These are phyloP conservation scores for Pythium rishiriense DNA, from an alignment of 352 stramenopile genomes.

Conservation along the genomic window DNA sequence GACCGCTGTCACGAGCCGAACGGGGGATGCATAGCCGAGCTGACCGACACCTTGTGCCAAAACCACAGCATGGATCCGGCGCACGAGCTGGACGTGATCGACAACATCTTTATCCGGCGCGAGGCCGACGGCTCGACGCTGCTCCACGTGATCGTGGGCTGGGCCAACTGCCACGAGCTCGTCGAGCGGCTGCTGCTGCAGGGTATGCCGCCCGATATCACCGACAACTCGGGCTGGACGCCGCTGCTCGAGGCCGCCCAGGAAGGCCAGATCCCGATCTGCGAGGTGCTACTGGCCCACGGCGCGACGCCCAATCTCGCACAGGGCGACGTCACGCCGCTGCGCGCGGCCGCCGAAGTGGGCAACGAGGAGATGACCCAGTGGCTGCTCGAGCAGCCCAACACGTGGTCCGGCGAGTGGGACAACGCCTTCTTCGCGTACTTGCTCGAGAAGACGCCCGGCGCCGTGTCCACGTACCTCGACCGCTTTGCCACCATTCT, in stretches of 20 bases:
- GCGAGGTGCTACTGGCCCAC: slow-evolving; percentile 42
- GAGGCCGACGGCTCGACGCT: slow-evolving; percentile 54
- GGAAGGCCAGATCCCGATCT: slow-evolving; percentile 54
- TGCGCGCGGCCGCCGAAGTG: slow-evolving; percentile 52
- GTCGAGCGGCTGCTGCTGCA: slow-evolving; percentile 41
- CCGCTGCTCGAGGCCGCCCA: slow-evolving; percentile 62
- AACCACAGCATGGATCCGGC: slow-evolving; percentile 45
- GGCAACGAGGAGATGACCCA: slow-evolving; percentile 54
- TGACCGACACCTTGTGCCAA: too few relatives aligned
- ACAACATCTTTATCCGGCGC: slow-evolving; percentile 31
- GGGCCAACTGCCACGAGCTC: slow-evolving; percentile 55
- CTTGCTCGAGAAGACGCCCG: slow-evolving; percentile 54
- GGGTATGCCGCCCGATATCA: slow-evolving; percentile 36
- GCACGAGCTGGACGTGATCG: slow-evolving; percentile 31
- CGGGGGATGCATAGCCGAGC: too few relatives aligned
- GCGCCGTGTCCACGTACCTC: slow-evolving; percentile 41
- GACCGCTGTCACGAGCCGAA: too few relatives aligned
- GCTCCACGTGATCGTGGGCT: slow-evolving; percentile 54
- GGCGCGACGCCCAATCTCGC: slow-evolving; percentile 45
- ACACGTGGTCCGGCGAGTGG: slow-evolving; percentile 40
- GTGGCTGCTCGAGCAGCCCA: slow-evolving; percentile 46
- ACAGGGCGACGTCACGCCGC: slow-evolving; percentile 39
- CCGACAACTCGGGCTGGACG: slow-evolving; percentile 55
- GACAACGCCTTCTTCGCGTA: slow-evolving; percentile 52
- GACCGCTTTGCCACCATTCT: slow-evolving; percentile 50